Percentiles rank a stretch among this genome's conserved stretches.
These are phyloP conservation scores for Coelastrella sp. DNA, from an alignment of 139 green algal species.

Conservation along the genomic window DNA sequence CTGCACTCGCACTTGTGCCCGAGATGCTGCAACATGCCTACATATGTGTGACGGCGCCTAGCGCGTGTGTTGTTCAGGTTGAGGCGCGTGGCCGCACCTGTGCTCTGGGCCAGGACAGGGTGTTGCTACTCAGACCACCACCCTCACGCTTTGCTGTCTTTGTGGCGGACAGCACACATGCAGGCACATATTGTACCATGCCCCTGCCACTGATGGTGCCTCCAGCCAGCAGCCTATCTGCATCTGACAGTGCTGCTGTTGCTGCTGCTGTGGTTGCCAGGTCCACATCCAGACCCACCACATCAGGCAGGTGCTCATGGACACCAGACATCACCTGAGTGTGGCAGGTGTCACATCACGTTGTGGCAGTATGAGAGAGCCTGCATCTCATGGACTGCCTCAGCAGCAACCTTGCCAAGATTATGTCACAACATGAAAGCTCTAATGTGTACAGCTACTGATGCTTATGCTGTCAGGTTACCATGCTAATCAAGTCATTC, in stretches of 20 bases:
- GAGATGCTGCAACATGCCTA: too few species aligned
- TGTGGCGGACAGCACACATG: constrained; percentile 50
- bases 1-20: too few species aligned
- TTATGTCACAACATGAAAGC: too few species aligned
- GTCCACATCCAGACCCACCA: constrained; percentile 79
- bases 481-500: too few species aligned
- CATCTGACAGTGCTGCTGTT: constrained; percentile 62
- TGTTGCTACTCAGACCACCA: not conserved
- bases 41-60: too few species aligned
- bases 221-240: constrained; percentile 64
- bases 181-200: constrained; percentile 70
- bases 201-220: constrained; percentile 60
- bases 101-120: constrained; percentile 75
- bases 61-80: too few species aligned
- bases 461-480: too few species aligned
- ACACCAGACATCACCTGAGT: constrained; percentile 64
- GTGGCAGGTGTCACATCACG: not conserved
- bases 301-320: constrained; percentile 74
- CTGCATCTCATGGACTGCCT: too few species aligned
- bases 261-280: constrained; percentile 65
- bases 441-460: too few species aligned
- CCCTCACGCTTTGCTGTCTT: not conserved
- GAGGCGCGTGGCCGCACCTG: not conserved
- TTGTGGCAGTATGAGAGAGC: too few species aligned
- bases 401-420: too few species aligned